Evolutionary conservation across 139 green algal genomes (phyloP), one percentile per base, ranked within the genome.

Genomic region (Micractinium conductrix): DNA sequence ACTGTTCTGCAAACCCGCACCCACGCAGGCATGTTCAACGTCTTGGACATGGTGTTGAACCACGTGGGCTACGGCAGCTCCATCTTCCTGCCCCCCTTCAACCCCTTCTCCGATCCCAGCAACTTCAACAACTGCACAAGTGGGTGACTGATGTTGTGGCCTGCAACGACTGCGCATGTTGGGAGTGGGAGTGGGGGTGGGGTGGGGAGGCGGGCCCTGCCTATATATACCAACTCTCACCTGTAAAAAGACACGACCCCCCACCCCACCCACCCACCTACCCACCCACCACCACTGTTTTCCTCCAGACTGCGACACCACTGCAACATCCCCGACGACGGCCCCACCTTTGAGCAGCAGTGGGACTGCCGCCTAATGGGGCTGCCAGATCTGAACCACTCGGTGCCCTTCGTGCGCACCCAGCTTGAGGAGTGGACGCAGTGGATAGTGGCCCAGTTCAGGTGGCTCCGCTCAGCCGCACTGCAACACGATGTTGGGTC

Each of bases 31-130:
- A 55, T 76, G 40, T 76, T 33, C 38, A 76, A 76, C 42, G 87
- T 91, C 71, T 45, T 89, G 42, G 87, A 91, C 37, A 43, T 89
- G 26, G 84, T 91, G 2, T 55, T 55, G 2, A 91, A 91, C 80
- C 88, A 91, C 72, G 71, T 86, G 26, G 85, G 81, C 24, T 89
- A 87, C 33, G 62, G 72, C 33, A 28, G 58, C 4, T 35, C 44
- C 38, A 30, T 73, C 24, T 35, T 45, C 67, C 33, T 4, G 35
- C 67, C 67, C 12, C 12, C 35, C 67, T 73, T n/a, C 37, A 28
- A 30, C 35, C 67, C 67, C 21, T 73, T 73, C n/a, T 2, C 2
- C 37, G 30, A 16, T 5, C 33, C 38, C 12, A 35, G 44, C 2
- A 4, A 73, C 43, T 38, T 67, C 35, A 45, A 78, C 37, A 33